Percentiles rank a stretch among this genome's conserved stretches.
Evolutionary conservation across 1,139 yeast species (phyloP).

Genomic region (Suhomyces ambrosiae): DNA sequence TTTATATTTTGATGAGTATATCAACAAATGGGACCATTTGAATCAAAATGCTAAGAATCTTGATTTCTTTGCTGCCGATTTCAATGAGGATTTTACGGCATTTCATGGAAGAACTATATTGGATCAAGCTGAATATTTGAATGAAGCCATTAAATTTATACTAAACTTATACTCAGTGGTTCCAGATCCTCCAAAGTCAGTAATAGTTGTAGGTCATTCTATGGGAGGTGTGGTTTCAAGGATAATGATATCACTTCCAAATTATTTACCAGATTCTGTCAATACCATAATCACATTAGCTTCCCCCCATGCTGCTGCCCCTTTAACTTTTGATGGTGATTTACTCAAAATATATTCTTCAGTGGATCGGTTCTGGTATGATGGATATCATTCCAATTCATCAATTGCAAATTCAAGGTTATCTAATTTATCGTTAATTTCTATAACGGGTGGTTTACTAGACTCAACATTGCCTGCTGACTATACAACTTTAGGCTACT

Average conservation of each 20-base stretch:
- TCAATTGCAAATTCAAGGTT: constrained; percentile 44
- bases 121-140: constrained; percentile 91
- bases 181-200: constrained; percentile 60
- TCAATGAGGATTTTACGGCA: constrained; percentile 95
- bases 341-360: constrained; percentile 71
- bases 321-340: constrained; percentile 95
- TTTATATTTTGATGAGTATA: constrained; percentile 42
- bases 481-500: constrained; percentile 73
- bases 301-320: constrained; percentile 92
- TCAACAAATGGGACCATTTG: constrained; percentile 18
- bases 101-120: constrained; percentile 91
- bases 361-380: constrained; percentile 80
- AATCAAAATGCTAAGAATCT: constrained; percentile 45
- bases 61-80: constrained; percentile 89
- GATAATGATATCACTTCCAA: constrained; percentile 75
- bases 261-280: constrained; percentile 68
- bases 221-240: constrained; percentile 97
- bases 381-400: constrained; percentile 35
- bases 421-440: constrained; percentile 56
- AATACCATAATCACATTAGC: constrained; percentile 86
- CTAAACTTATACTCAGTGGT: constrained; percentile 57
- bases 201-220: constrained; percentile 85
- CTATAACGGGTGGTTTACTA: constrained; percentile 88
- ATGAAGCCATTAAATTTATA: constrained; percentile 82
- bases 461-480: constrained; percentile 92